Base-by-base conservation (phyloP, 2,329 filamentous ascomycete species). In the Ceratocystis harringtonii region DNA sequence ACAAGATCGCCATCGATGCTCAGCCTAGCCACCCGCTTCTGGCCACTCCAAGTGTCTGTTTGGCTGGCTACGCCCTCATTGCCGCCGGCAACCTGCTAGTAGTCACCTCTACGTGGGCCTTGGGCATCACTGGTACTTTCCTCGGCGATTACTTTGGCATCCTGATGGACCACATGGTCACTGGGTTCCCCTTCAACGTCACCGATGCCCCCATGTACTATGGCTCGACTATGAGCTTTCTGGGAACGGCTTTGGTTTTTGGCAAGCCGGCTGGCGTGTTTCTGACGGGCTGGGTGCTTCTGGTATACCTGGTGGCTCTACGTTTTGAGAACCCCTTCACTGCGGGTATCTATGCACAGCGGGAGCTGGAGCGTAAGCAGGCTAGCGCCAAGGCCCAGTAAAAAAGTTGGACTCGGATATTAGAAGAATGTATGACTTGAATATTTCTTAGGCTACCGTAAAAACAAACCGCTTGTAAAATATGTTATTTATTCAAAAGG, bases 91-190 rank as follows among this genome's bases (percentile, higher is more conserved):
- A 96, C 75, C 76, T 88, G 63, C 84, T 99, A 44, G 94, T 99
- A 62, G 71, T 97, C 62, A 87, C 87, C 43, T 94, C 89, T 68
- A 97, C 95, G 77, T 96, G 86, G 85, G 88, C 86, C 43, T 84
- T 99, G 50, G 94, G 94, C 66, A 84, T 99, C 72, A 96, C 91
- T 0, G 94, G 94, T 69, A 99, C 94, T 45, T 99, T 96, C 74
- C 80, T 99, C 44, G 94, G 94, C 71, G 94, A 99, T 79, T 99
- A 99, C 80, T 99, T 97, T 74, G 94, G 94, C 70, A 96, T 97
- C 74, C 81, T 99, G 70, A 95, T 96, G 91, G 92, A 97, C 74
- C 79, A 87, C 70, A 92, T 92, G 72, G 92, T 99, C 63, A 95
- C 91, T 12, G 88, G 89, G 15, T 99, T 99, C 74, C 94, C 94